A percentile compares a stretch with the other conserved stretches of the same genome.
phyloP scores from a whole-genome alignment of 768 basidiomycete genomes.

The Mycena chlorophos region DNA sequence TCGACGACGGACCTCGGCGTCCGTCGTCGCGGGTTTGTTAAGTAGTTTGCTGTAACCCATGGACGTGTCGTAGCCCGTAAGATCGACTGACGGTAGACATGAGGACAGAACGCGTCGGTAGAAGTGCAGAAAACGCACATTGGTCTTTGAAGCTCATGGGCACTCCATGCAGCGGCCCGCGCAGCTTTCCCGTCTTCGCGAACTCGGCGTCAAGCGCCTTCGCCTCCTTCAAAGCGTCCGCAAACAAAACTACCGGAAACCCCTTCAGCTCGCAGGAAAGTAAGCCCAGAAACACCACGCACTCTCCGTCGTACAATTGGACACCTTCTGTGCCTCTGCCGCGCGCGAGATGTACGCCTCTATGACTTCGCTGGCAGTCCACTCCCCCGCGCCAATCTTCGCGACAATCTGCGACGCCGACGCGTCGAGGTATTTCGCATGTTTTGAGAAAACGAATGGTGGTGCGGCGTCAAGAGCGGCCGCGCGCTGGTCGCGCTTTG shows the following conservation, averaged over 20 bases:
- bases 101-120: neutral
- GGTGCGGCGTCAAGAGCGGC: neutral
- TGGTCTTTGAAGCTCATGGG: slow-evolving; percentile 55
- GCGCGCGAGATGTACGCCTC: slow-evolving; percentile 47
- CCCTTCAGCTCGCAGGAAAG: slow-evolving; percentile 2
- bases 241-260: slow-evolving; percentile 51
- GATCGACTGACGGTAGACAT: slow-evolving; percentile 36
- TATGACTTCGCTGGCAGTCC: slow-evolving; percentile 49
- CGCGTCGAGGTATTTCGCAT: slow-evolving; percentile 14
- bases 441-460: neutral
- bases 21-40: slow-evolving; percentile 41
- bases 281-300: slow-evolving; percentile 4
- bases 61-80: slow-evolving; percentile 51
- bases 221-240: slow-evolving; percentile 46
- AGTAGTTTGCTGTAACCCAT: slow-evolving; percentile 55
- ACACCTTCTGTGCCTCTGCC: slow-evolving; percentile 42
- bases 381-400: slow-evolving; percentile 38
- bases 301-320: slow-evolving; percentile 63
- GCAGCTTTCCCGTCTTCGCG: slow-evolving; percentile 37
- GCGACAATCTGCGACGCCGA: slow-evolving; percentile 45
- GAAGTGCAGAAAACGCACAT: slow-evolving; percentile 2
- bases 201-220: slow-evolving; percentile 48
- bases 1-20: slow-evolving; percentile 45
- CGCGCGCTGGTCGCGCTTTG: neutral
- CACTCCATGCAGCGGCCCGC: slow-evolving; percentile 59